Evolutionary conservation across 192 early-diverging fungal genomes (phyloP).

Genomic region (Fimicolochytrium jonesii): DNA sequence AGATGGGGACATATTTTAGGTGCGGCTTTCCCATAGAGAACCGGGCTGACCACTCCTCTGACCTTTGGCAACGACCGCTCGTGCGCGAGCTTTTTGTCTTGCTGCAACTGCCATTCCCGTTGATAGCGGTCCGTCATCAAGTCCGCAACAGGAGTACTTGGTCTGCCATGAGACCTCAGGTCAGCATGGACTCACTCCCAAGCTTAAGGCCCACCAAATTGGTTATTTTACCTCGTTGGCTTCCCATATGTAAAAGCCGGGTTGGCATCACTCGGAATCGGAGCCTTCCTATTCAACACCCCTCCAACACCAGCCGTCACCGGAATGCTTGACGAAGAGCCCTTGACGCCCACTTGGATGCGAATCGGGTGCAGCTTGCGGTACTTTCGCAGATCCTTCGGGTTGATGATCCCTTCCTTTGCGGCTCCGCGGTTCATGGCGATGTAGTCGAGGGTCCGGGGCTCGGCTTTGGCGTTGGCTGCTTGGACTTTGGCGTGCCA

Average conservation of each 20-base stretch:
- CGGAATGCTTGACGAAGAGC: not conserved
- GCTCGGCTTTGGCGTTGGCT: conserved; percentile 36
- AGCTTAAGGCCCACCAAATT: too few species aligned
- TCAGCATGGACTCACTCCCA: too few species aligned
- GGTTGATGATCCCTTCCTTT: conserved; percentile 40
- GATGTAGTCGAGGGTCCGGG: conserved; percentile 45
- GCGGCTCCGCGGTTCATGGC: conserved; percentile 54
- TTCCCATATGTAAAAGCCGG: conserved; percentile 51
- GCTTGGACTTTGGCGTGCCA: conserved; percentile 45
- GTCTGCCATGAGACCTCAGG: conserved; percentile 39
- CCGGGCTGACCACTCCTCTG: too few species aligned
- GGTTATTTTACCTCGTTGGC: conserved; percentile 53
- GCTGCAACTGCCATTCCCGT: conserved; percentile 43
- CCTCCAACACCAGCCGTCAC: too few species aligned
- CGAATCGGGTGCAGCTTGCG: conserved; percentile 45
- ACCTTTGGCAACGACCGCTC: too few species aligned
- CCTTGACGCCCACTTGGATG: conserved; percentile 42
- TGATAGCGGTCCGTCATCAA: conserved; percentile 57
- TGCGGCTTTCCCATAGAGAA: too few species aligned
- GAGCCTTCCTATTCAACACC: conserved; percentile 25
- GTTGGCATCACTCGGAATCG: conserved; percentile 50
- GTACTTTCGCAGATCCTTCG: conserved; percentile 43
- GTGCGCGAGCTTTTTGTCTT: conserved; percentile 17
- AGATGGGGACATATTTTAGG: too few species aligned
- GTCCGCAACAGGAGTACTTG: conserved; percentile 49